These are phyloP conservation scores for Mallotus nudiflorus DNA, from an alignment of 345 rosid genomes.

Conservation along the genomic window DNA sequence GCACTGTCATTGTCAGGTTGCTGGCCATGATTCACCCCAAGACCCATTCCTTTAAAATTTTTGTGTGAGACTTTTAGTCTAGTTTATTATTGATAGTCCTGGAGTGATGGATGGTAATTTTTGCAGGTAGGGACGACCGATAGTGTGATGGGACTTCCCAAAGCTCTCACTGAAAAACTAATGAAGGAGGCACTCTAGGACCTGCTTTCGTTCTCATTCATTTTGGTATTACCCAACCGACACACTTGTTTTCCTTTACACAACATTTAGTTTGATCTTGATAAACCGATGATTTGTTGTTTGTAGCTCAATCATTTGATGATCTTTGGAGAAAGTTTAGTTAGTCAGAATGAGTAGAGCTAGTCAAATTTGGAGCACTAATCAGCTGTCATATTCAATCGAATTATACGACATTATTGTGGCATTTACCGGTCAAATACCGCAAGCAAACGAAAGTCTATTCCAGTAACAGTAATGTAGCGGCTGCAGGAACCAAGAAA, in stretches of 20 bases:
- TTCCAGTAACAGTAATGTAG: neutral
- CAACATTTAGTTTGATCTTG: neutral
- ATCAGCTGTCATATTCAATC: neutral
- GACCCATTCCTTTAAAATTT: neutral
- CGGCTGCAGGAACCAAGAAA: too few species aligned
- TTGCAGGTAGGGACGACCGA: slow-evolving; percentile 85
- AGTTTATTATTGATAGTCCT: neutral
- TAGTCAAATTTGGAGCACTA: neutral
- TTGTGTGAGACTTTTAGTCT: neutral
- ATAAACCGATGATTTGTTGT: neutral
- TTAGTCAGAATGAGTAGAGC: slow-evolving; percentile 1
- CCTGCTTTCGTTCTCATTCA: neutral
- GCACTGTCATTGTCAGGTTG: neutral
- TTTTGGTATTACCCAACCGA: neutral
- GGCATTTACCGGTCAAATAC: neutral
- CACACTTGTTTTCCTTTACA: neutral
- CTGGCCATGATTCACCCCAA: neutral
- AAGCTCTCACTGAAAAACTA: slow-evolving; percentile 65
- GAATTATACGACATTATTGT: too few species aligned
- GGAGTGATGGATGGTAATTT: neutral
- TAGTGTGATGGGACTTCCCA: slow-evolving; percentile 94
- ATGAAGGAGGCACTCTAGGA: slow-evolving; percentile 48
- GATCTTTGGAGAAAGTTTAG: neutral
- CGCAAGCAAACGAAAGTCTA: neutral
- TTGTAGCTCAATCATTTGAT: neutral